Percentiles rank a stretch among this genome's conserved stretches.
Conservation (phyloP, 495 filamentous ascomycete genomes). For the Annulohypoxylon nitens region DNA sequence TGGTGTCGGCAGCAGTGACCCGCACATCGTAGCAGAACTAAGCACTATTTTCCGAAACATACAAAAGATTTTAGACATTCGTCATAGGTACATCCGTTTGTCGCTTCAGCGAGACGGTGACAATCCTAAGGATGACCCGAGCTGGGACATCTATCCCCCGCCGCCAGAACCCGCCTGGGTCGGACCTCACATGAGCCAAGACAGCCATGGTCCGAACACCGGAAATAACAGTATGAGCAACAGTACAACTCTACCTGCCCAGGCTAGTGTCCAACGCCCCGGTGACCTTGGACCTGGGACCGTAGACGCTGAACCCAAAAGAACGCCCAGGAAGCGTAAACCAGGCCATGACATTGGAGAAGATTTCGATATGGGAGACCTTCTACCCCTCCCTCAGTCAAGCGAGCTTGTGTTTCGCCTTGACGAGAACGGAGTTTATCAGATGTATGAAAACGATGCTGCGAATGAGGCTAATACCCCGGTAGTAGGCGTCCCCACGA, state of each 20-base stretch:
- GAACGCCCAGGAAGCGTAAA: slow-evolving; percentile 74
- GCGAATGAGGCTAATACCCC: slow-evolving; percentile 73
- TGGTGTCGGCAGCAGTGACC: slow-evolving; percentile 68
- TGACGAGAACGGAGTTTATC: slow-evolving; percentile 88
- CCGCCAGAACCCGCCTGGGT: slow-evolving; percentile 93
- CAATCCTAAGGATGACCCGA: slow-evolving; percentile 86
- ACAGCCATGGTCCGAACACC: slow-evolving; percentile 55
- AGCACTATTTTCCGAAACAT: slow-evolving; percentile 88
- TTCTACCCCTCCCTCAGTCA: slow-evolving; percentile 75
- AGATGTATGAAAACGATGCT: slow-evolving; percentile 81
- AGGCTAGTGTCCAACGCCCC: slow-evolving; percentile 30
- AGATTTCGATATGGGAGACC: slow-evolving; percentile 86
- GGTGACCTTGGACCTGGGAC: slow-evolving; percentile 25
- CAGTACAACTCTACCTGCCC: slow-evolving; percentile 63
- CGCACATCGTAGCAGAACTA: slow-evolving; percentile 83
- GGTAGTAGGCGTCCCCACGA: slow-evolving; percentile 82
- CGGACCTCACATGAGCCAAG: slow-evolving; percentile 65
- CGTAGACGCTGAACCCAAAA: slow-evolving; percentile 47
- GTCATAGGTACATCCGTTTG: slow-evolving; percentile 88
- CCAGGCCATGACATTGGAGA: slow-evolving; percentile 91
- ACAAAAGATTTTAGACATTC: slow-evolving; percentile 82
- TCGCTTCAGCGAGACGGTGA: slow-evolving; percentile 83
- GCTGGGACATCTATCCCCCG: slow-evolving; percentile 90
- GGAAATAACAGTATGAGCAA: slow-evolving; percentile 67
- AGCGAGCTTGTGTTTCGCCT: slow-evolving; percentile 80